Percentiles rank a stretch among this genome's conserved stretches.
These are phyloP conservation scores for Mortierella sp. DNA, from an alignment of 371 early-diverging fungal species.

Conservation along the genomic window DNA sequence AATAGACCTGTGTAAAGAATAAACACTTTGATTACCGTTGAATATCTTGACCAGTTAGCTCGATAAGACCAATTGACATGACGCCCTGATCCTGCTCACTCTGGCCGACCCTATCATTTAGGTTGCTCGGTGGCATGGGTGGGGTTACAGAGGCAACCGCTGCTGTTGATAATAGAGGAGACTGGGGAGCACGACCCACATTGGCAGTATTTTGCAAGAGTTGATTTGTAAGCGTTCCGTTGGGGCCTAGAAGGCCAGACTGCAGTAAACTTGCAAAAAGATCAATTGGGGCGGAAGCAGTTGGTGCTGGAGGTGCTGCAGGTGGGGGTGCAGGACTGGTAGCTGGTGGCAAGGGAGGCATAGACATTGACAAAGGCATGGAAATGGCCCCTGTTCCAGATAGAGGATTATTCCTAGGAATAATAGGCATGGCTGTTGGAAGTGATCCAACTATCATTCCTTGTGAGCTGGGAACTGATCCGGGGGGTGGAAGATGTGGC, in stretches of 20 bases:
- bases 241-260: constrained; percentile 54
- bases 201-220: constrained; percentile 31
- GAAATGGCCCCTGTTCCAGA: constrained; percentile 13
- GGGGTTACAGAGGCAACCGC: constrained; percentile 8
- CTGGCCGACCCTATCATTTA: constrained; percentile 19
- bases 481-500: constrained; percentile 33
- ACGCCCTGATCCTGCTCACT: constrained; percentile 37
- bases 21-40: constrained; percentile 34
- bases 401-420: constrained; percentile 10
- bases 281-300: constrained; percentile 40
- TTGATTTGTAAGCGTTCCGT: constrained; percentile 31
- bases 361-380: constrained; percentile 15
- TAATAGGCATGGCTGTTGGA: constrained; percentile 16
- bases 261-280: constrained; percentile 57
- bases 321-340: constrained; percentile 10
- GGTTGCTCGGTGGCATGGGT: constrained; percentile 2
- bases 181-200: constrained; percentile 27
- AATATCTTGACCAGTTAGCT: constrained; percentile 57
- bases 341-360: constrained; percentile 13
- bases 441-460: constrained; percentile 16
- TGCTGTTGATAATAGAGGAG: constrained; percentile 24
- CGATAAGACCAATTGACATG: constrained; percentile 51
- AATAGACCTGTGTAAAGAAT: neutral
- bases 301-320: constrained; percentile 18
- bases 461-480: constrained; percentile 17